A percentile compares a stretch with the other conserved stretches of the same genome.
Evolutionary conservation across 169 alveolate species (phyloP).

Genomic region (Cryptosporidium bovis): DNA sequence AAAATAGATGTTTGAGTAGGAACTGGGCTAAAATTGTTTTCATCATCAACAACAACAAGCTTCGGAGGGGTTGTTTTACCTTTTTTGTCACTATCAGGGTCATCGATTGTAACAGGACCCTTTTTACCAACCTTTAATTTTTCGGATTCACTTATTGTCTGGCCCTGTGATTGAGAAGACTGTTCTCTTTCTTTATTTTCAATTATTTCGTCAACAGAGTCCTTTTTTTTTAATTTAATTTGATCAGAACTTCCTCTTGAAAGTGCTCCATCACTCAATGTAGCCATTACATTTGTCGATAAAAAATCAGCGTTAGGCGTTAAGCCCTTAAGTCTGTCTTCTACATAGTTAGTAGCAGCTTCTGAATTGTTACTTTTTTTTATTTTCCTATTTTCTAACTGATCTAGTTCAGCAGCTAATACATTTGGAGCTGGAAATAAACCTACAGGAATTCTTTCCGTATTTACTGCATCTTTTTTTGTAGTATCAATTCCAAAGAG

Average conservation of each 20-base stretch:
- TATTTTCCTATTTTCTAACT: constrained; percentile 3
- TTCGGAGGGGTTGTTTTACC: constrained; percentile 65
- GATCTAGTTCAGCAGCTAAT: constrained; percentile 23
- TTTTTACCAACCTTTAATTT: constrained; percentile 23
- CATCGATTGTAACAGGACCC: constrained; percentile 56
- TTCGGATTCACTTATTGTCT: constrained; percentile 17
- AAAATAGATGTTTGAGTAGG: constrained; percentile 3
- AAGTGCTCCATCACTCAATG: constrained; percentile 32
- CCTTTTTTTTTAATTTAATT: not conserved
- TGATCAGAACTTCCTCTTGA: constrained; percentile 38
- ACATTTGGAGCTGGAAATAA: constrained; percentile 58
- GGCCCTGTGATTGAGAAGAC: constrained; percentile 52
- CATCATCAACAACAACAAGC: constrained; percentile 27
- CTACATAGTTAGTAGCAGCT: constrained; percentile 1
- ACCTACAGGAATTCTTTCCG: constrained; percentile 64
- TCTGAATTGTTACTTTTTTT: constrained; percentile 8
- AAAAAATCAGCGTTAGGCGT: constrained; percentile 32
- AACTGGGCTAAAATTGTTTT: not conserved
- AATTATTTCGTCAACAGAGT: not conserved
- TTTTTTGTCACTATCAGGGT: constrained; percentile 28
- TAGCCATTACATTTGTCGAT: constrained; percentile 16
- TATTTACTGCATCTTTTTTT: constrained; percentile 5
- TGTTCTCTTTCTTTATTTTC: constrained; percentile 49
- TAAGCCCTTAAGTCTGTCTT: constrained; percentile 22
- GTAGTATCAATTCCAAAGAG: constrained; percentile 24